Base-by-base conservation (phyloP, 1,284 basidiomycete genomes). In the Sphagnurus paluster region DNA sequence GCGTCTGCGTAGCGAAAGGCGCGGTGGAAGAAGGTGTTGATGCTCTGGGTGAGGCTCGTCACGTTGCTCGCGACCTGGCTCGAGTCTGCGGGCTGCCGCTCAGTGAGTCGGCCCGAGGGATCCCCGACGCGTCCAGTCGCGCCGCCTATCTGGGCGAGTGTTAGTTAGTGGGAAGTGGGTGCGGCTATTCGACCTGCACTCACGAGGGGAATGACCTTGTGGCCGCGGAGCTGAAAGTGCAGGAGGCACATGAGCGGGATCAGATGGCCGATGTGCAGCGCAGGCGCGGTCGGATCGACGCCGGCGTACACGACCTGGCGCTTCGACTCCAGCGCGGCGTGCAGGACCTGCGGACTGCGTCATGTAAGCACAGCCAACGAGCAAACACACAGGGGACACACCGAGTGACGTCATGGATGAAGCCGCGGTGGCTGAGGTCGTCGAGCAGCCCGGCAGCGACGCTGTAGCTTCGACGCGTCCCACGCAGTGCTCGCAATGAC, bases 101-200 rank as follows among this genome's bases (percentile, higher is more conserved):
- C 97, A 0, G 84, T 84, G 2, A 79, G 78, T 23, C 95, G 79
- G 1, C 97, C 97, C 0, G 93, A 94, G 2, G 97, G 97, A 63
- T 99, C 97, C 5, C 97, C 97, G 25, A 99, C 89, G n/a, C 88
- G 80, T 2, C 94, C 97, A 0, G 97, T 98, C 1, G 93, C 96
- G 0, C 95, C 95, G 26, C 96, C 96, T 63, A 98, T 89, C 94
- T 98, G 59, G 42, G 23, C 11, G 17, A 19, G 26, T 41, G 35
- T 28, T 46, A 41, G 44, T 25, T 2, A 19, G 39, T 7, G n/a
- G 10, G 32, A 41, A n/a, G 16, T 35, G 8, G 9, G 23, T 24
- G 8, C 20, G 23, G 33, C 13, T 30, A 6, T 1, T 48, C 13
- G 5, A 56, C 39, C 32, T 25, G 9, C 23, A 65, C 82, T 66